Evolutionary conservation across 2,329 filamentous ascomycete species (phyloP), one percentile per base, ranked within the genome.

Genomic region (Drechslerella stenobrocha): DNA sequence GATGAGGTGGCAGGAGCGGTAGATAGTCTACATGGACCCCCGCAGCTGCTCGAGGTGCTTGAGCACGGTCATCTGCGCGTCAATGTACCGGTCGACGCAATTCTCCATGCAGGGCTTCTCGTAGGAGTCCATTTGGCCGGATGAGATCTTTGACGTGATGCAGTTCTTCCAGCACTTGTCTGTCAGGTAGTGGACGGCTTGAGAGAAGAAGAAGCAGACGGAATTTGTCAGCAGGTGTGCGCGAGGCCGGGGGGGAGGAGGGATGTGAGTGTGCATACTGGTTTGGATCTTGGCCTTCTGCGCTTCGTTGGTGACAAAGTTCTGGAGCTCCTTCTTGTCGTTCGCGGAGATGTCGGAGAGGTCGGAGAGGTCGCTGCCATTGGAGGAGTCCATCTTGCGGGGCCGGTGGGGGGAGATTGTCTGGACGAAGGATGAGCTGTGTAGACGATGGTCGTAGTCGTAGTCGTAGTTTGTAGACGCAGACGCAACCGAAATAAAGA

Each of bases 141-240:
- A 83, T 72, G 86, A 85, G 76, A 96, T 87, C 48, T 71, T 73
- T 55, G 84, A 81, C 6, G 88, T 87, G 69, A 96, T 81, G 81
- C 93, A 98, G 80, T 96, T 97, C 76, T 86, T 90, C 86, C 91
- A 98, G 83, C 93, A 98, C 67, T 88, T 83, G 74, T 93, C 87
- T 42, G 84, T 84, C 32, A 87, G 79, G 71, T 79, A 78, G 77
- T 87, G 85, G 65, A 87, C 83, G n/a, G 81, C 85, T 84, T 53
- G 40, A 11, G 26, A n/a, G 32, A 23, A 51, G 18, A 22, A 37
- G 30, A 23, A n/a, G 42, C 32, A 56, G 11, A 24, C 32, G 34
- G 52, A 42, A 34, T n/a, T 11, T 42, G n/a, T 34, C 28, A 4
- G 24, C 15, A n/a, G 9, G 6, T 47, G n/a, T 47, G 7, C 11